Conservation (phyloP, 805 yeast species). For the Dipodascopsis uninucleata region DNA sequence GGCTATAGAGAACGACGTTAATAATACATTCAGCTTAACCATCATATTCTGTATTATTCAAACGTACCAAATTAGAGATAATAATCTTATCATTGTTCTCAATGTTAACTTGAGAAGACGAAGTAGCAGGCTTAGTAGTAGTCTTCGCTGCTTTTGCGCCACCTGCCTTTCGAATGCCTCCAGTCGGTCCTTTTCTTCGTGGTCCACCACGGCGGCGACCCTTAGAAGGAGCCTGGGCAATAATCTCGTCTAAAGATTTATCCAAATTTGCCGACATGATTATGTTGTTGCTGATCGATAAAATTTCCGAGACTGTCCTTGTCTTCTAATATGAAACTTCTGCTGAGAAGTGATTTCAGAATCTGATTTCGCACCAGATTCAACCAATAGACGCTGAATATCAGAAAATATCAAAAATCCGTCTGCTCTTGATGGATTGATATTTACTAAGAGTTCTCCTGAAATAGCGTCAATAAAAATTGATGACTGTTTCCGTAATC, state of each 20-base stretch:
- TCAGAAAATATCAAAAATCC: no score
- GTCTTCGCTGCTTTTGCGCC: conserved; percentile 14
- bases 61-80: conserved; percentile 64
- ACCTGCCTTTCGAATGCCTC: conserved; percentile 34
- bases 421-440: no score
- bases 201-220: conserved; percentile 27
- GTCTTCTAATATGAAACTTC: no score
- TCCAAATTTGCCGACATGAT: conserved; percentile 79
- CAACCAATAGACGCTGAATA: no score
- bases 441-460: no score
- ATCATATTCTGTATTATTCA: not conserved
- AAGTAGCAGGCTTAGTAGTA: conserved; percentile 32
- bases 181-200: conserved; percentile 20
- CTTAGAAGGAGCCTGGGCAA: conserved; percentile 51
- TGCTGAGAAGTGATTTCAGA: no score
- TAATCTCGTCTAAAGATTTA: conserved; percentile 91
- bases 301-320: not conserved
- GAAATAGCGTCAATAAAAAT: no score
- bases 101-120: conserved; percentile 45
- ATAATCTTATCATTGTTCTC: conserved; percentile 62
- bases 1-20: conserved; percentile 43
- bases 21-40: conserved; percentile 1
- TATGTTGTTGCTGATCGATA: no score
- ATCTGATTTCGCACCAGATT: no score
- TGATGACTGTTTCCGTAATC: no score